These are phyloP conservation scores for Aspergillus thermomutatus DNA, from an alignment of 2,329 filamentous ascomycete species.

Conservation along the genomic window DNA sequence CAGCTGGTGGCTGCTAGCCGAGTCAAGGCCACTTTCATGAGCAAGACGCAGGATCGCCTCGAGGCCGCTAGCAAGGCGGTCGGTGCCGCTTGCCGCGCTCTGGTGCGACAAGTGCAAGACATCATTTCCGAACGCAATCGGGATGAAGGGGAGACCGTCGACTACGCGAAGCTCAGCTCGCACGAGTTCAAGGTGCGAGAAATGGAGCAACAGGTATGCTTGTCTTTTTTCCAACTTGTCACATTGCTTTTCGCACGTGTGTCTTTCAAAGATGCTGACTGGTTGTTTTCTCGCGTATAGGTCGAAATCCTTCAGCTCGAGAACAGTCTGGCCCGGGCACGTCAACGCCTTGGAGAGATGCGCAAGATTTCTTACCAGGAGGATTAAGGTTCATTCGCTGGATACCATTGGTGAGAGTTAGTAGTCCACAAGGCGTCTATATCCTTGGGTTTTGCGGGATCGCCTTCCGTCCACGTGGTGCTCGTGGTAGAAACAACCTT, in stretches of 20 bases:
- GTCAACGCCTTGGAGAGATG: constrained; percentile 90
- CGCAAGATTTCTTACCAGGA: constrained; percentile 93
- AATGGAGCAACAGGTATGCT: constrained; percentile 96
- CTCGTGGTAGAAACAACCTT: neutral
- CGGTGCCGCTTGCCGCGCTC: constrained; percentile 76
- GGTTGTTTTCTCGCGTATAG: constrained; percentile 45
- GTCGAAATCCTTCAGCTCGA: constrained; percentile 97
- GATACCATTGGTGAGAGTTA: neutral
- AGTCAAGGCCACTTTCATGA: constrained; percentile 98
- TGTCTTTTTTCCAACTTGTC: constrained; percentile 4
- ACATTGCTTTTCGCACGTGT: neutral
- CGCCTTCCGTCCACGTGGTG: neutral
- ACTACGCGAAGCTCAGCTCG: constrained; percentile 81
- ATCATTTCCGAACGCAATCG: constrained; percentile 86
- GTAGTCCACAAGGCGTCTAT: neutral
- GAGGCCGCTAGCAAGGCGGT: constrained; percentile 92
- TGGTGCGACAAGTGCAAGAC: constrained; percentile 89
- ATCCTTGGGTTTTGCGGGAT: neutral
- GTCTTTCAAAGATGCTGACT: neutral
- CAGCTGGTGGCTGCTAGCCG: constrained; percentile 93
- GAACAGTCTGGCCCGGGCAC: constrained; percentile 74
- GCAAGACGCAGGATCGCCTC: constrained; percentile 87
- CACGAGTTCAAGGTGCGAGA: constrained; percentile 98
- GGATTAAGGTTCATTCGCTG: constrained; percentile 44
- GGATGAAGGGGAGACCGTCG: constrained; percentile 73